Percentiles rank a stretch among this genome's conserved stretches.
Conservation (phyloP, 257 asterid genomes). For the Scutellaria barbata region DNA sequence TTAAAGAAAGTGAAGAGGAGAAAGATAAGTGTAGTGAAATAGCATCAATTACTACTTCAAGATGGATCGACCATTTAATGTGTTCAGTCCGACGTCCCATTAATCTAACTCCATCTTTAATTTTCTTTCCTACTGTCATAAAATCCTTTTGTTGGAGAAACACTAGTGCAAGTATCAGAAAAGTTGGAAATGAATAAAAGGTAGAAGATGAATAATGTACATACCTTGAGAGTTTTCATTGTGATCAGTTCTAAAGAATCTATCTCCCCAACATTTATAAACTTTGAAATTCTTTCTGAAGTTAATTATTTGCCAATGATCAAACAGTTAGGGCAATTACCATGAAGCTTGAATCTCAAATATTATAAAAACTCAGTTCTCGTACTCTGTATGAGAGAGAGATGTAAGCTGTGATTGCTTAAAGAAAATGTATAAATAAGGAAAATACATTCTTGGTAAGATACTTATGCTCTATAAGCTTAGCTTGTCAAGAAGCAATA, state of each 20-base stretch:
- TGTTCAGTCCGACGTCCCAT: constrained; percentile 92
- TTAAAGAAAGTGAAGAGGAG: background rate
- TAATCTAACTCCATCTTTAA: constrained; percentile 83
- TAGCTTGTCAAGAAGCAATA: too few species aligned
- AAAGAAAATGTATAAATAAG: background rate
- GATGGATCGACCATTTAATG: constrained; percentile 90
- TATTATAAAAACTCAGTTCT: background rate
- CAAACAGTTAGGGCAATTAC: constrained; percentile 17
- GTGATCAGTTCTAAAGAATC: constrained; percentile 96
- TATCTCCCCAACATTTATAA: constrained; percentile 91
- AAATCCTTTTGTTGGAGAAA: constrained; percentile 55
- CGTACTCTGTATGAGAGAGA: constrained; percentile 1
- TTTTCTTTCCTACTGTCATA: constrained; percentile 92
- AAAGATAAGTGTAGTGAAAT: background rate
- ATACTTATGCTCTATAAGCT: too few species aligned
- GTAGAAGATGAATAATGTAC: background rate
- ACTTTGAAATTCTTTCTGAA: constrained; percentile 86
- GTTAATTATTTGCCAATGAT: constrained; percentile 78
- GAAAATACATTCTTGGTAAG: too few species aligned
- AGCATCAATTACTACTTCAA: constrained; percentile 60
- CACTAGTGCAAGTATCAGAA: constrained; percentile 26
- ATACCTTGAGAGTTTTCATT: constrained; percentile 92
- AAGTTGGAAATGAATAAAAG: constrained; percentile 18
- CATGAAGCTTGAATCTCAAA: constrained; percentile 6
- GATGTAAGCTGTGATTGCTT: background rate